These are phyloP conservation scores for Schizothecium vesticola DNA, from an alignment of 495 filamentous ascomycete genomes.

Conservation along the genomic window DNA sequence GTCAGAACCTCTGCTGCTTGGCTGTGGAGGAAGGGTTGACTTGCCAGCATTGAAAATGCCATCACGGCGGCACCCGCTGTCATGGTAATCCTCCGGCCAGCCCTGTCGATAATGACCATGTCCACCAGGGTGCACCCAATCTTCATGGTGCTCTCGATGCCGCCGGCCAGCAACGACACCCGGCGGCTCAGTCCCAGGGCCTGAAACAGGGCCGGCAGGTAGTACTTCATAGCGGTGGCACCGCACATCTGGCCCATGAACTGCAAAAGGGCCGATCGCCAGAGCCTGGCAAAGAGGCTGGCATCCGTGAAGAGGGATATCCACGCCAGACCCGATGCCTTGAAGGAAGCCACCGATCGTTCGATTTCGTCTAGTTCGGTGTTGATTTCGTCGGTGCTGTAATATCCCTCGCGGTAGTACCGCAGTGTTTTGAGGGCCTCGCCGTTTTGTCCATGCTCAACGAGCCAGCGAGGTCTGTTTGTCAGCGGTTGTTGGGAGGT, in stretches of 20 bases:
- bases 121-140: slow-evolving; percentile 47
- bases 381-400: slow-evolving; percentile 29
- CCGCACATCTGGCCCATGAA: slow-evolving; percentile 53
- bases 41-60: slow-evolving; percentile 43
- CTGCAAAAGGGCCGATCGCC: slow-evolving; percentile 44
- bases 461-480: slow-evolving; percentile 44
- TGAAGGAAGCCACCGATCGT: slow-evolving; percentile 31
- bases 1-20: background rate
- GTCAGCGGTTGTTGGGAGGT: background rate
- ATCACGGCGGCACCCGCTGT: slow-evolving; percentile 40
- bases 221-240: slow-evolving; percentile 53
- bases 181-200: slow-evolving; percentile 41
- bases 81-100: slow-evolving; percentile 41
- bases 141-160: slow-evolving; percentile 48
- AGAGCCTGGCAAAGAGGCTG: slow-evolving; percentile 37
- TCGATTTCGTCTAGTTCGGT: slow-evolving; percentile 35
- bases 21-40: background rate
- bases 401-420: slow-evolving; percentile 43
- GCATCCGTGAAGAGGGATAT: slow-evolving; percentile 34
- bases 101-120: slow-evolving; percentile 45
- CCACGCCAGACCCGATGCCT: slow-evolving; percentile 30
- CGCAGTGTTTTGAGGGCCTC: slow-evolving; percentile 33
- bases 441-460: slow-evolving; percentile 38
- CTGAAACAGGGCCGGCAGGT: slow-evolving; percentile 45
- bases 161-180: slow-evolving; percentile 42